These are phyloP conservation scores for Tarenaya hassleriana DNA, from an alignment of 345 rosid species.

Conservation along the genomic window DNA sequence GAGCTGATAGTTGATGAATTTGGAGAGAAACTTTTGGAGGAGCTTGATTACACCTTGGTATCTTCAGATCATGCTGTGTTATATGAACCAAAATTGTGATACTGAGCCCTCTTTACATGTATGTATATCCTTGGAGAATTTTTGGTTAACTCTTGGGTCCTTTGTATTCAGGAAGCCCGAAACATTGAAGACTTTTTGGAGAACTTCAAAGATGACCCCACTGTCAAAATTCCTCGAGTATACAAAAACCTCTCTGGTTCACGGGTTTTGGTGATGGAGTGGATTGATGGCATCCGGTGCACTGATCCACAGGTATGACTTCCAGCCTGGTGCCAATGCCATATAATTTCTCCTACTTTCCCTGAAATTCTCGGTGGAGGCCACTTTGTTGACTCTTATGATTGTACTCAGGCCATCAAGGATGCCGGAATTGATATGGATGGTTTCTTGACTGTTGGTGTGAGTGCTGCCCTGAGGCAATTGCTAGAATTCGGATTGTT, in stretches of 20 bases:
- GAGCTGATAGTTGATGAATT: conserved; percentile 96
- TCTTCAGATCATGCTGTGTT: conserved; percentile 4
- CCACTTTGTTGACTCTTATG: conserved; percentile 17
- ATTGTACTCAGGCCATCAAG: conserved; percentile 65
- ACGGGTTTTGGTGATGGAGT: conserved; percentile 94
- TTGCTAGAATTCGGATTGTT: conserved; percentile 89
- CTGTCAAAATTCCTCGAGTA: conserved; percentile 90
- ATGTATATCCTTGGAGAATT: conserved; percentile 3
- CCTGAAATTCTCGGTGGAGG: conserved; percentile 12
- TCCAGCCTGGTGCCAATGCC: conserved; percentile 11
- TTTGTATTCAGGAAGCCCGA: conserved; percentile 68
- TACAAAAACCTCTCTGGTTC: conserved; percentile 82
- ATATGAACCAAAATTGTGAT: conserved; percentile 11
- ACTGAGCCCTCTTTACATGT: neutral
- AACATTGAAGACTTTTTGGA: conserved; percentile 91
- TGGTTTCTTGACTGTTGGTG: conserved; percentile 93
- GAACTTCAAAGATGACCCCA: conserved; percentile 89
- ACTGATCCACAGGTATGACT: conserved; percentile 81
- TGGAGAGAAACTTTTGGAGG: conserved; percentile 97
- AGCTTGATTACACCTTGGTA: conserved; percentile 98
- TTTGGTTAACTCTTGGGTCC: conserved; percentile 8
- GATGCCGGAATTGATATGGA: conserved; percentile 79
- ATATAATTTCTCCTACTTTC: conserved; percentile 13
- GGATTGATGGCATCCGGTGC: conserved; percentile 99
- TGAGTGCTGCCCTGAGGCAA: conserved; percentile 93